A percentile compares a stretch with the other conserved stretches of the same genome.
Conservation (phyloP, 441 rosid genomes). For the Hypseocharis bilobata region DNA sequence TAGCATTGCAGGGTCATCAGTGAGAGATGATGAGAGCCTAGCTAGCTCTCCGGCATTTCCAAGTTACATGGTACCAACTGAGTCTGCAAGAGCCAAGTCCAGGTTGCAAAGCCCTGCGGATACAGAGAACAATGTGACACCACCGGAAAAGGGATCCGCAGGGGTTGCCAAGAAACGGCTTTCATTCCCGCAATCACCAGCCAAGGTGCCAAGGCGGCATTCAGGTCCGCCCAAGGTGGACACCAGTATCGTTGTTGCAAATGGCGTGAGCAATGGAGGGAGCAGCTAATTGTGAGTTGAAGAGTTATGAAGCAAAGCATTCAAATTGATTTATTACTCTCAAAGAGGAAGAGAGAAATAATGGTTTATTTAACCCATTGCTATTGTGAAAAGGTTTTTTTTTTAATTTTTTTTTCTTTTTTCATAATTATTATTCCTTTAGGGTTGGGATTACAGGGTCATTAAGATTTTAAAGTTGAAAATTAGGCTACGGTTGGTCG, state of each 20-base stretch:
- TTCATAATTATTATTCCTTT: no score
- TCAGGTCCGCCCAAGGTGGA: conserved; percentile 58
- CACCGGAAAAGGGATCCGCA: conserved; percentile 22
- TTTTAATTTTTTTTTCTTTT: no score
- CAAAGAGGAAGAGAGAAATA: neutral
- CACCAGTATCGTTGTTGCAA: conserved; percentile 30
- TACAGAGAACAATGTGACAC: conserved; percentile 30
- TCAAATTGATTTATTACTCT: neutral
- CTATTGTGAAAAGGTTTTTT: conserved; percentile 2
- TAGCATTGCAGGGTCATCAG: conserved; percentile 45
- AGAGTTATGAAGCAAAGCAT: neutral
- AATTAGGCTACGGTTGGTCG: no score
- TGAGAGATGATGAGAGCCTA: conserved; percentile 59
- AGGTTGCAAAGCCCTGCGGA: conserved; percentile 35
- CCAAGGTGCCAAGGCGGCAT: conserved; percentile 42
- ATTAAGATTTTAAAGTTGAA: no score
- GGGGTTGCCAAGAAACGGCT: conserved; percentile 47
- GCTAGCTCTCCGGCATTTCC: conserved; percentile 40
- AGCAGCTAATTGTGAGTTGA: conserved; percentile 12
- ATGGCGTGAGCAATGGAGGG: conserved; percentile 31
- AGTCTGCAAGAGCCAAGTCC: conserved; percentile 48
- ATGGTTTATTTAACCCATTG: neutral
- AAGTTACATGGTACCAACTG: conserved; percentile 47
- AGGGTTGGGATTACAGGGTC: no score
- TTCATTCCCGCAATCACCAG: conserved; percentile 52